Conservation (phyloP, 192 early-diverging fungal species). For the Pilobolus umbonatus region DNA sequence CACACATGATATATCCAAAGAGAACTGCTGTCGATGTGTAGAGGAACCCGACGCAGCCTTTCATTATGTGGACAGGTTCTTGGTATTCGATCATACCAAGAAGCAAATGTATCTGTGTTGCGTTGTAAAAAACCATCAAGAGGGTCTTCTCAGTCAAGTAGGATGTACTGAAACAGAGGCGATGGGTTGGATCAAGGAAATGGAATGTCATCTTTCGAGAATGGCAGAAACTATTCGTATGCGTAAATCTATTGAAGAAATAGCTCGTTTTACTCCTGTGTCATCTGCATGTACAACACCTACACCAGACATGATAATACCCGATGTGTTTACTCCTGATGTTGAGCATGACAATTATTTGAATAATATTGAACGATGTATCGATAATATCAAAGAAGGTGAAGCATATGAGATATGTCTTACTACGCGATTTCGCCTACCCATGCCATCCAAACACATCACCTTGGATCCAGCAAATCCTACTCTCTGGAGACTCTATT, state of each 20-base stretch:
- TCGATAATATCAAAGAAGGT: constrained; percentile 67
- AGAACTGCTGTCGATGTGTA: constrained; percentile 23
- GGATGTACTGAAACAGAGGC: not conserved
- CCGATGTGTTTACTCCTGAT: constrained; percentile 37
- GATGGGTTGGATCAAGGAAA: constrained; percentile 33
- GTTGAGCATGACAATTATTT: constrained; percentile 47
- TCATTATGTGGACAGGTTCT: constrained; percentile 52
- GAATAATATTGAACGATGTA: constrained; percentile 47
- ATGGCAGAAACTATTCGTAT: constrained; percentile 6
- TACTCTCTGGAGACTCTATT: constrained; percentile 53
- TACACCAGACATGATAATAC: constrained; percentile 8
- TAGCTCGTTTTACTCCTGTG: not conserved
- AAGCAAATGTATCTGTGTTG: constrained; percentile 19
- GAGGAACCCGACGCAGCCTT: constrained; percentile 57
- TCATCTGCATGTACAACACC: constrained; percentile 25
- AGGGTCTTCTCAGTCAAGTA: not conserved
- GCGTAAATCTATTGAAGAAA: not conserved
- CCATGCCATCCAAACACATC: constrained; percentile 25
- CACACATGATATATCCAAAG: constrained; percentile 21
- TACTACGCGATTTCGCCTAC: constrained; percentile 72
- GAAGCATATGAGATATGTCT: constrained; percentile 96
- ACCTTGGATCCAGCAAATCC: constrained; percentile 7
- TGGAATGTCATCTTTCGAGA: constrained; percentile 14
- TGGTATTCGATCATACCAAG: constrained; percentile 49
- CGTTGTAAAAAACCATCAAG: not conserved